Percentiles rank a stretch among this genome's conserved stretches.
Evolutionary conservation across 1,139 yeast species (phyloP).

Genomic region (Hanseniaspora gamundiae): DNA sequence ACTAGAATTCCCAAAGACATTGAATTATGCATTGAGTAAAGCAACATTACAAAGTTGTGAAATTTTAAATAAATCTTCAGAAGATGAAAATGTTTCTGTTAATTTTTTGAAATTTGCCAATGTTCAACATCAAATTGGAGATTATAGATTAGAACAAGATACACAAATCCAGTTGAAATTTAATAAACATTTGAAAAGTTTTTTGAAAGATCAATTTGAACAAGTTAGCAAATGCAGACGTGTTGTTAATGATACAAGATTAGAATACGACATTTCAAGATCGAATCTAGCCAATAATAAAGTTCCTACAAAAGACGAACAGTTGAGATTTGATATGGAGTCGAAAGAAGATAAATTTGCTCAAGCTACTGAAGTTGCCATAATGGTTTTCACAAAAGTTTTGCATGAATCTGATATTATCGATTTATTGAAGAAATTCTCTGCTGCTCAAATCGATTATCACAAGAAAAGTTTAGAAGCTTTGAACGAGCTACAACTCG

Average conservation of each 20-base stretch:
- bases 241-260: constrained; percentile 67
- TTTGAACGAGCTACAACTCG: constrained; percentile 1
- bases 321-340: constrained; percentile 67
- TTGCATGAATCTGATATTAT: constrained; percentile 64
- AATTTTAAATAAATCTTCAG: constrained; percentile 25
- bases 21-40: constrained; percentile 73
- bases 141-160: constrained; percentile 77
- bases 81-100: constrained; percentile 33
- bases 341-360: constrained; percentile 85
- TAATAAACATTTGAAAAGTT: constrained; percentile 54
- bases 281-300: constrained; percentile 40
- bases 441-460: constrained; percentile 72
- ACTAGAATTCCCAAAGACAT: constrained; percentile 53
- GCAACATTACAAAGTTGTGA: constrained; percentile 44
- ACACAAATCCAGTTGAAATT: constrained; percentile 57
- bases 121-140: constrained; percentile 60
- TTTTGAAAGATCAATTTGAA: constrained; percentile 50
- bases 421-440: constrained; percentile 55
- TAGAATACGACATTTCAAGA: constrained; percentile 73
- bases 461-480: constrained; percentile 33
- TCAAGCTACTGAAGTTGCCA: constrained; percentile 83
- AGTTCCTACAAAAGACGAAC: constrained; percentile 58
- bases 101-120: constrained; percentile 40
- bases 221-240: constrained; percentile 63
- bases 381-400: constrained; percentile 71